Percentiles rank a stretch among this genome's conserved stretches.
These are phyloP conservation scores for Peronospora farinosa DNA, from an alignment of 352 stramenopile species.

Conservation along the genomic window DNA sequence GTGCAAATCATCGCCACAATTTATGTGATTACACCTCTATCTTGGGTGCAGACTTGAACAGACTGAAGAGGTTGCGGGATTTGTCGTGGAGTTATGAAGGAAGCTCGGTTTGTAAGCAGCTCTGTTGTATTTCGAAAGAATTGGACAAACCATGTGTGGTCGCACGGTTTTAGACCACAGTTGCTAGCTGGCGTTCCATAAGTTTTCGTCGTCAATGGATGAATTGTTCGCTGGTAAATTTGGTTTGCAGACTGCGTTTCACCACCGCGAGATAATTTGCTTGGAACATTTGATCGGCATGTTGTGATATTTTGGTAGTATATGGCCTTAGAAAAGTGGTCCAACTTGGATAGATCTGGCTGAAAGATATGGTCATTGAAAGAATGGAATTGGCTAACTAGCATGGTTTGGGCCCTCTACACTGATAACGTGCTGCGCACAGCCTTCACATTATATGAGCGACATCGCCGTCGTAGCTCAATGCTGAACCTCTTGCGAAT, in stretches of 20 bases:
- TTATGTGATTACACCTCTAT: slow-evolving; percentile 1
- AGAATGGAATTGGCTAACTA: slow-evolving; percentile 1
- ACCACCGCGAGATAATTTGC: slow-evolving; percentile 8
- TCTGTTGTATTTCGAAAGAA: slow-evolving; percentile 21
- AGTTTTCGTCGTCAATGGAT: slow-evolving; percentile 20
- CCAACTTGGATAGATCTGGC: neutral
- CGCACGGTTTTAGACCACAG: slow-evolving; percentile 13
- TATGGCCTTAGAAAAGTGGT: slow-evolving; percentile 10
- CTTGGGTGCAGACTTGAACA: slow-evolving; percentile 5
- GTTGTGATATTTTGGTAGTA: slow-evolving; percentile 12
- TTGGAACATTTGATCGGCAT: slow-evolving; percentile 5
- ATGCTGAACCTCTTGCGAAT: neutral
- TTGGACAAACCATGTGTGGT: slow-evolving; percentile 23
- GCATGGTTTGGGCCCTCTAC: neutral
- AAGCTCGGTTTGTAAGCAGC: slow-evolving; percentile 14
- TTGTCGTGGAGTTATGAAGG: slow-evolving; percentile 15
- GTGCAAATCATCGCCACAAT: slow-evolving; percentile 1
- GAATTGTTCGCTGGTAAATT: slow-evolving; percentile 11
- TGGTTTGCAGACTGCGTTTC: slow-evolving; percentile 10
- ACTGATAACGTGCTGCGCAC: neutral
- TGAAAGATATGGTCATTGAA: neutral
- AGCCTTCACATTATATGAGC: neutral
- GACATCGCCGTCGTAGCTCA: neutral
- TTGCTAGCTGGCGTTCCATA: slow-evolving; percentile 19
- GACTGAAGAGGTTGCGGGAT: slow-evolving; percentile 6